These are phyloP conservation scores for Barnettozyma vustinii DNA, from an alignment of 805 yeast species.

Conservation along the genomic window DNA sequence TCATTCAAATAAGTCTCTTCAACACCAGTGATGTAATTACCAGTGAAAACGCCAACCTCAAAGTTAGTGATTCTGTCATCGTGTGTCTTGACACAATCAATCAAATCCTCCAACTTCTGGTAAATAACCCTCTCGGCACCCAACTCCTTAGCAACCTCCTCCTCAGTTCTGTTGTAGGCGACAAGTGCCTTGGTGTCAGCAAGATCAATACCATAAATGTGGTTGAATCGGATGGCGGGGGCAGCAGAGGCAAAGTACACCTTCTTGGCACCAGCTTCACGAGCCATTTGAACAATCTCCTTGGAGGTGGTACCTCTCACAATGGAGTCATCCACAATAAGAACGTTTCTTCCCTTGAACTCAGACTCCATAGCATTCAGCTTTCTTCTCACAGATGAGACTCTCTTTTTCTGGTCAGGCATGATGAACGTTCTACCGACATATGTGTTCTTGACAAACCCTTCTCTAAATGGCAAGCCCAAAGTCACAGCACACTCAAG, in stretches of 20 bases:
- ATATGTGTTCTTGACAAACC: slow-evolving; percentile 93
- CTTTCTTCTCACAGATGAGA: slow-evolving; percentile 89
- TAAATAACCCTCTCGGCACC: slow-evolving; percentile 91
- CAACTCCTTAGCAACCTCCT: slow-evolving; percentile 67
- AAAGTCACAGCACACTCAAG: slow-evolving; percentile 82
- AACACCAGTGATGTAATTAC: slow-evolving; percentile 89
- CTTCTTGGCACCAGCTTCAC: slow-evolving; percentile 92
- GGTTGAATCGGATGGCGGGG: slow-evolving; percentile 95
- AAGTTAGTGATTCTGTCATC: slow-evolving; percentile 48
- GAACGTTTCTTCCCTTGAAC: slow-evolving; percentile 76
- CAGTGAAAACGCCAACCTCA: slow-evolving; percentile 97
- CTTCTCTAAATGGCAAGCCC: slow-evolving; percentile 86
- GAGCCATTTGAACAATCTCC: slow-evolving; percentile 97
- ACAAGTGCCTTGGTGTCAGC: slow-evolving; percentile 94
- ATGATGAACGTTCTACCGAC: slow-evolving; percentile 97
- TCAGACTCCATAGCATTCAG: slow-evolving; percentile 95
- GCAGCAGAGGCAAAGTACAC: slow-evolving; percentile 98
- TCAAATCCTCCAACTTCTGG: slow-evolving; percentile 78
- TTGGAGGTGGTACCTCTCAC: slow-evolving; percentile 97
- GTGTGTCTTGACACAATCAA: slow-evolving; percentile 65
- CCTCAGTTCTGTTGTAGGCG: slow-evolving; percentile 73
- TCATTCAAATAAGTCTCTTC: slow-evolving; percentile 78
- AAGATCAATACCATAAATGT: slow-evolving; percentile 94
- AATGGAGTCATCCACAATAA: slow-evolving; percentile 93
- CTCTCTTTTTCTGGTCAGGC: slow-evolving; percentile 95